A percentile compares a stretch with the other conserved stretches of the same genome.
These are phyloP conservation scores for Neonectria magnoliae DNA, from an alignment of 2,329 filamentous ascomycete genomes.

Conservation along the genomic window DNA sequence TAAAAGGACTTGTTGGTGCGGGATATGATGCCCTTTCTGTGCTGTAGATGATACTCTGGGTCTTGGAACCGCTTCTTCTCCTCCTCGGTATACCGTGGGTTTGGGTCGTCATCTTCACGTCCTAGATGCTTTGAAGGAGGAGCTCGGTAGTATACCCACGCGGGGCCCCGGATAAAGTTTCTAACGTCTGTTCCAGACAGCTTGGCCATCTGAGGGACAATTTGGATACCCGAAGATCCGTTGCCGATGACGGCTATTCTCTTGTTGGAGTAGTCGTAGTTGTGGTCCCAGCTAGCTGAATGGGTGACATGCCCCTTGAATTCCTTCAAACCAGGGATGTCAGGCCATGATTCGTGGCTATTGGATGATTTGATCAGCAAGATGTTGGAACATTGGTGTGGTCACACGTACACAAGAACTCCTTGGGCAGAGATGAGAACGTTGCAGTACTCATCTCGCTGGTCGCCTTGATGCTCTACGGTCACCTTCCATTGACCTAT, in stretches of 20 bases:
- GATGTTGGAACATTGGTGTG: too few relatives aligned
- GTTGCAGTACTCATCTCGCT: slow-evolving; percentile 34
- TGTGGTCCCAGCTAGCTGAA: slow-evolving; percentile 34
- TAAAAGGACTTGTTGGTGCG: slow-evolving; percentile 50
- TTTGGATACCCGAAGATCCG: slow-evolving; percentile 35
- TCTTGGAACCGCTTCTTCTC: slow-evolving; percentile 62
- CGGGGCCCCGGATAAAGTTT: slow-evolving; percentile 48
- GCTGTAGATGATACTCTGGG: slow-evolving; percentile 61
- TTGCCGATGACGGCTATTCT: slow-evolving; percentile 37
- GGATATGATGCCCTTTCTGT: slow-evolving; percentile 52
- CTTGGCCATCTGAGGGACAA: slow-evolving; percentile 39
- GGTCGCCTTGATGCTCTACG: slow-evolving; percentile 24
- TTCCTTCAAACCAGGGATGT: slow-evolving; percentile 29
- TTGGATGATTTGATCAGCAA: background rate
- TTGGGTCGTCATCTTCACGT: slow-evolving; percentile 44
- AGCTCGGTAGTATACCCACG: slow-evolving; percentile 50
- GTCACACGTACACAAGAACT: slow-evolving; percentile 32
- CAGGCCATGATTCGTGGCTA: slow-evolving; percentile 38
- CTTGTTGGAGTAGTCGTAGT: slow-evolving; percentile 34
- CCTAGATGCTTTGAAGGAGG: slow-evolving; percentile 45
- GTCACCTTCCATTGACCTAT: slow-evolving; percentile 37
- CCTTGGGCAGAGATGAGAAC: slow-evolving; percentile 36
- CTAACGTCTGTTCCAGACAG: slow-evolving; percentile 44
- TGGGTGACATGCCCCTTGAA: slow-evolving; percentile 35
- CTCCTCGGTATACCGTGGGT: slow-evolving; percentile 42